Percentiles rank a stretch among this genome's conserved stretches.
Conservation (phyloP, 345 rosid genomes). For the Mangifera indica region DNA sequence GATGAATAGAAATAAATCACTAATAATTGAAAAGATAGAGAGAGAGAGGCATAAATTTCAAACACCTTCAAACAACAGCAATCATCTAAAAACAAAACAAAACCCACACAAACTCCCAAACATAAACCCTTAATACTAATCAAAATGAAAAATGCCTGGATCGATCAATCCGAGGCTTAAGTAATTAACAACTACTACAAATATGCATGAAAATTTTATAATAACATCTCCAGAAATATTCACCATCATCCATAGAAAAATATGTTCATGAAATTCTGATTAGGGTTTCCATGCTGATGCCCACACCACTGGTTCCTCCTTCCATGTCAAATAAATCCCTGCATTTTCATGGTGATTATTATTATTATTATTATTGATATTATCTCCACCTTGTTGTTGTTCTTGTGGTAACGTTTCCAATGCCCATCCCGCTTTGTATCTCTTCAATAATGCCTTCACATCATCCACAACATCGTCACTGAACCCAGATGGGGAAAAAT, state of each 20-base stretch:
- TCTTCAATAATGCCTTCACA: constrained; percentile 68
- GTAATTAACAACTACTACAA: constrained; percentile 20
- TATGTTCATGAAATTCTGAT: no score
- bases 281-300: constrained; percentile 86
- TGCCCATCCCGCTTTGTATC: constrained; percentile 61
- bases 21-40: constrained; percentile 22
- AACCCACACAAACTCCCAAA: constrained; percentile 57
- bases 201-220: constrained; percentile 20
- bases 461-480: constrained; percentile 74
- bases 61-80: constrained; percentile 61
- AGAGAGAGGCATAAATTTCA: constrained; percentile 37
- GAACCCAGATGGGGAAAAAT: constrained; percentile 37
- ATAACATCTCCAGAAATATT: background rate
- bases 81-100: constrained; percentile 30
- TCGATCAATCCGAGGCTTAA: no score
- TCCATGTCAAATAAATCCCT: constrained; percentile 70
- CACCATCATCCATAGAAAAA: no score
- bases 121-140: constrained; percentile 27
- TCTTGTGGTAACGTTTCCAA: constrained; percentile 30
- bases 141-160: background rate
- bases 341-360: constrained; percentile 11
- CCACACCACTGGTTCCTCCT: constrained; percentile 71
- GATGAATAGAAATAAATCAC: background rate
- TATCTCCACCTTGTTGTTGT: constrained; percentile 16
- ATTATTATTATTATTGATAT: no score